Conservation (phyloP, 306 rosid species). For the Begonia peltatifolia region DNA sequence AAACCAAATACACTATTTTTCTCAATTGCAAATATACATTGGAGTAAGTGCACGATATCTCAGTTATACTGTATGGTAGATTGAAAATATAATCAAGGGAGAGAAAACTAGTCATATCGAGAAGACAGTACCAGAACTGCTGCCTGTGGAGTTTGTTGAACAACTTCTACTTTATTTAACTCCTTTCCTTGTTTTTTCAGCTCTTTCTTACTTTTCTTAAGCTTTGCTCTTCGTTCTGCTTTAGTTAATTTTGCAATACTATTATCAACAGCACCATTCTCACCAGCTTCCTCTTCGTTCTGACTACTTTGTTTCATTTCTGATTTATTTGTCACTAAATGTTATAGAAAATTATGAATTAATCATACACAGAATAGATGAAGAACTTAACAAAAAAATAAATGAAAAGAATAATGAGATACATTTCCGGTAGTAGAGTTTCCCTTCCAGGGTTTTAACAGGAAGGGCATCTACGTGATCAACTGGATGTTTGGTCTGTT, state of each 20-base stretch:
- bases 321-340: conserved; percentile 21
- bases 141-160: conserved; percentile 56
- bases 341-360: no score
- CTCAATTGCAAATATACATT: neutral
- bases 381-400: neutral
- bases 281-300: conserved; percentile 14
- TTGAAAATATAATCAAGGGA: neutral
- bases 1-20: neutral
- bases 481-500: conserved; percentile 41
- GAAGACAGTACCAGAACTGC: conserved; percentile 51
- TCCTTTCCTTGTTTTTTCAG: conserved; percentile 65
- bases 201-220: conserved; percentile 57
- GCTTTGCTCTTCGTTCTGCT: conserved; percentile 78
- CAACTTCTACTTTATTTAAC: conserved; percentile 24
- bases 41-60: neutral
- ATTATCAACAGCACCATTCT: conserved; percentile 21
- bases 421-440: conserved; percentile 57
- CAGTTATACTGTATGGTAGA: neutral
- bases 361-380: neutral
- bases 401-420: neutral
- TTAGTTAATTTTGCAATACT: conserved; percentile 55
- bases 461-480: conserved; percentile 90
- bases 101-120: conserved; percentile 3
- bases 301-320: conserved; percentile 24
- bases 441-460: conserved; percentile 67